These are phyloP conservation scores for Boletus subcaerulescens DNA, from an alignment of 768 basidiomycete genomes.

Conservation along the genomic window DNA sequence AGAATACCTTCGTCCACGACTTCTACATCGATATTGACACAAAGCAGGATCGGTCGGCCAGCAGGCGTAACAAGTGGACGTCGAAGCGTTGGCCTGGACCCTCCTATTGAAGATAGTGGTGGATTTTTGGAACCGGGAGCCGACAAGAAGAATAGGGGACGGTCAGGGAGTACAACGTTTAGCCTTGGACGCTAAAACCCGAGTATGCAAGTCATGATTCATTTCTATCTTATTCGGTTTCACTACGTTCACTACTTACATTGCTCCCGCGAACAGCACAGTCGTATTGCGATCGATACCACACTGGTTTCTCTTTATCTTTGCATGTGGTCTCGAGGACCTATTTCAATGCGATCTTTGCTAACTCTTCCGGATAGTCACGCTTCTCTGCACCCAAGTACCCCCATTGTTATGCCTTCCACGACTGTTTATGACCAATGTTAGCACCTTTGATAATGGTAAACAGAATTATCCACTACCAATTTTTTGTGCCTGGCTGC, in stretches of 20 bases:
- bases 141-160: conserved; percentile 24
- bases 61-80: conserved; percentile 40
- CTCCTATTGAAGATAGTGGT: conserved; percentile 17
- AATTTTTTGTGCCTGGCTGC: conserved; percentile 11
- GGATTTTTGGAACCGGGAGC: conserved; percentile 15
- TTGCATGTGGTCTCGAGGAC: conserved; percentile 23
- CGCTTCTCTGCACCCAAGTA: conserved; percentile 4
- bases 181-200: conserved; percentile 18
- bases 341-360: conserved; percentile 17
- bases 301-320: conserved; percentile 4
- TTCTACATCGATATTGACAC: conserved; percentile 34
- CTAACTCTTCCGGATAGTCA: conserved; percentile 7
- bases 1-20: conserved; percentile 38
- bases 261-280: conserved; percentile 12
- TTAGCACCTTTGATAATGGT: conserved; percentile 22
- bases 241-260: conserved; percentile 9
- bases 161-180: conserved; percentile 28
- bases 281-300: conserved; percentile 10
- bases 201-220: conserved; percentile 16
- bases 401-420: conserved; percentile 13
- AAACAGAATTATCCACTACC: conserved; percentile 2
- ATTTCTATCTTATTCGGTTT: conserved; percentile 5
- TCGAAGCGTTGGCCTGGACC: conserved; percentile 39
- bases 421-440: conserved; percentile 26
- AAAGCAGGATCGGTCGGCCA: conserved; percentile 46